A percentile compares a stretch with the other conserved stretches of the same genome.
Evolutionary conservation across 2,329 filamentous ascomycete genomes (phyloP).

Genomic region (Paradendryphiella salina): DNA sequence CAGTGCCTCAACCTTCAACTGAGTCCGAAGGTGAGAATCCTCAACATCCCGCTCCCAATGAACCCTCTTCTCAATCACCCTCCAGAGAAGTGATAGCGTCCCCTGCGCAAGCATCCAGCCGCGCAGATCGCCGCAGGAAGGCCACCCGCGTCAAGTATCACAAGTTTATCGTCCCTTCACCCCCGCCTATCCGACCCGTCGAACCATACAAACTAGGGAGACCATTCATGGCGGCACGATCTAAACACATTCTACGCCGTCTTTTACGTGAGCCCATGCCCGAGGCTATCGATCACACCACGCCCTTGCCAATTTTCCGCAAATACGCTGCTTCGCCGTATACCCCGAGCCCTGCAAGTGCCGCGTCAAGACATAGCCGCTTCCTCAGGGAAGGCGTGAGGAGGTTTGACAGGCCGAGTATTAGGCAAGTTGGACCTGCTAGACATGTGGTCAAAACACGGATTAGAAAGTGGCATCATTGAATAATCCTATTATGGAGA

Average conservation of each 20-base stretch:
- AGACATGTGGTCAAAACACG: no score
- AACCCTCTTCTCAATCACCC: constrained; percentile 1
- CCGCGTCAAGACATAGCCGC: constrained; percentile 7
- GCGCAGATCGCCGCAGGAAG: neutral
- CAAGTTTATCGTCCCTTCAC: constrained; percentile 4
- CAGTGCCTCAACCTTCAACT: neutral
- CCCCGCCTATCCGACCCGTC: neutral
- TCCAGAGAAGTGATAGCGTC: constrained; percentile 3
- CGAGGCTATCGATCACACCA: neutral
- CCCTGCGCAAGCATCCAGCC: neutral
- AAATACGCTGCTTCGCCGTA: constrained; percentile 9
- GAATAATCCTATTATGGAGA: no score
- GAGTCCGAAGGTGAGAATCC: constrained; percentile 2
- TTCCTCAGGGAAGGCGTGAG: constrained; percentile 7
- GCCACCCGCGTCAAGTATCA: neutral
- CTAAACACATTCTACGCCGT: constrained; percentile 4
- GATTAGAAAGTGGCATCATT: no score
- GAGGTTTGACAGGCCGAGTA: constrained; percentile 1
- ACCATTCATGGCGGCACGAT: constrained; percentile 3
- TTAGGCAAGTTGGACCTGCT: neutral
- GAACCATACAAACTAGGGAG: neutral
- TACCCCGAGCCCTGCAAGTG: neutral
- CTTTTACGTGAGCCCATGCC: neutral
- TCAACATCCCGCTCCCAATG: neutral
- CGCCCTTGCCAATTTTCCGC: constrained; percentile 4